These are phyloP conservation scores for Pythium rishiriense DNA, from an alignment of 352 stramenopile species.

Conservation along the genomic window DNA sequence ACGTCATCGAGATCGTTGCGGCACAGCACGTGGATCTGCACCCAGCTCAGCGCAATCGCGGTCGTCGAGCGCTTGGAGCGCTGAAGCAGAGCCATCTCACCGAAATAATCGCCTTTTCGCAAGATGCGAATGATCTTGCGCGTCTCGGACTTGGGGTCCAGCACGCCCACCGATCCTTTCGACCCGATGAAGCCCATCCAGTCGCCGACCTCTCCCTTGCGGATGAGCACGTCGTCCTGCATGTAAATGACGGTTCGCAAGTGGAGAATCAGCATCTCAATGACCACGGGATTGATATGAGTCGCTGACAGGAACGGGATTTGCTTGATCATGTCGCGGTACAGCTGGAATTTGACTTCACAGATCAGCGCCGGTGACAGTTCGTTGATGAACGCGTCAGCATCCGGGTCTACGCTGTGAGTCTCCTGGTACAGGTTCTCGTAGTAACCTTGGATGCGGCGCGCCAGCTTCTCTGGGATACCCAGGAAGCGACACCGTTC, in stretches of 20 bases:
- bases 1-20: slow-evolving; percentile 68
- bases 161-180: slow-evolving; percentile 65
- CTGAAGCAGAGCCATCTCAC: slow-evolving; percentile 76
- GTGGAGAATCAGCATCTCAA: slow-evolving; percentile 79
- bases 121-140: slow-evolving; percentile 73
- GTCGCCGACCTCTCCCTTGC: slow-evolving; percentile 78
- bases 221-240: slow-evolving; percentile 78
- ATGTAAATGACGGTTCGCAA: slow-evolving; percentile 78
- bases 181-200: slow-evolving; percentile 86
- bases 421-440: slow-evolving; percentile 75
- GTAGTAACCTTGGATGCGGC: slow-evolving; percentile 70
- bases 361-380: slow-evolving; percentile 70
- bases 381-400: slow-evolving; percentile 80
- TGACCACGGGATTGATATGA: slow-evolving; percentile 64
- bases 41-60: slow-evolving; percentile 68
- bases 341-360: slow-evolving; percentile 80
- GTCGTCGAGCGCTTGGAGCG: slow-evolving; percentile 65
- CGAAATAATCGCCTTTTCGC: slow-evolving; percentile 76
- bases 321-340: slow-evolving; percentile 77
- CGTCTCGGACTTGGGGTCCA: slow-evolving; percentile 47
- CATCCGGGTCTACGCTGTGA: slow-evolving; percentile 60
- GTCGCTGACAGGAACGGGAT: slow-evolving; percentile 72
- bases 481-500: slow-evolving; percentile 69
- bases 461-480: slow-evolving; percentile 52
- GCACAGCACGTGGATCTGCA: slow-evolving; percentile 76